Evolutionary conservation across 2,329 filamentous ascomycete genomes (phyloP).

Genomic region (Ceratocystis alfenasii): DNA sequence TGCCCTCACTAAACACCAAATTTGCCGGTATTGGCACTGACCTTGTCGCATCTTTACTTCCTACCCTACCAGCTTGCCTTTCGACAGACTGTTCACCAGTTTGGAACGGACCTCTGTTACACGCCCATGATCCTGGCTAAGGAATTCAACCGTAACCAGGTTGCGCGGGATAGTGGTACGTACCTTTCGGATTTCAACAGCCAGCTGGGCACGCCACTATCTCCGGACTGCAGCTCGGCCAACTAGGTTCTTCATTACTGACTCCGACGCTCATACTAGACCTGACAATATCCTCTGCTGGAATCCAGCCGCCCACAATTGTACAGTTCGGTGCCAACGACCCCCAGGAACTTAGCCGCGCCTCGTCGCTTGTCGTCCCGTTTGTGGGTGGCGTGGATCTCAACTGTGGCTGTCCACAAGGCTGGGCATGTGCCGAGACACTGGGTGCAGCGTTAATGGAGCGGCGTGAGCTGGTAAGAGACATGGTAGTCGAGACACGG

Average conservation of each 20-base stretch:
- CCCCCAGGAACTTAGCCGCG: constrained; percentile 49
- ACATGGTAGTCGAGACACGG: constrained; percentile 51
- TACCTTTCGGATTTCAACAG: constrained; percentile 8
- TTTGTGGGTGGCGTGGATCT: constrained; percentile 54
- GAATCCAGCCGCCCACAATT: constrained; percentile 46
- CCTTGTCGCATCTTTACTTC: background rate
- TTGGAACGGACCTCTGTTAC: constrained; percentile 55
- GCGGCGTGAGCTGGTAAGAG: constrained; percentile 49
- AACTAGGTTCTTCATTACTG: background rate
- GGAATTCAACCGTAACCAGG: constrained; percentile 51
- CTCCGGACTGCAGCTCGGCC: background rate
- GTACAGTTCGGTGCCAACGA: constrained; percentile 56
- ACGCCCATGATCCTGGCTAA: constrained; percentile 62
- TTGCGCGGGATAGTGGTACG: constrained; percentile 49
- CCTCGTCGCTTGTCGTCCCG: constrained; percentile 49
- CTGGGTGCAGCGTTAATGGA: constrained; percentile 61
- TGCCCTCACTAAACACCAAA: background rate
- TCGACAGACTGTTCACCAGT: constrained; percentile 52
- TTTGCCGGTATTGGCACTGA: background rate
- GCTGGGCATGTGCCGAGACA: constrained; percentile 57
- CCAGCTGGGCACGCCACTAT: background rate
- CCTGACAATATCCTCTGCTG: constrained; percentile 46
- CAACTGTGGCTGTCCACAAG: constrained; percentile 63
- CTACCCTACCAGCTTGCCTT: constrained; percentile 47
- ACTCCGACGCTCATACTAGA: constrained; percentile 31